phyloP scores from a whole-genome alignment of 768 basidiomycete genomes.

The Amanita polypyramis region DNA sequence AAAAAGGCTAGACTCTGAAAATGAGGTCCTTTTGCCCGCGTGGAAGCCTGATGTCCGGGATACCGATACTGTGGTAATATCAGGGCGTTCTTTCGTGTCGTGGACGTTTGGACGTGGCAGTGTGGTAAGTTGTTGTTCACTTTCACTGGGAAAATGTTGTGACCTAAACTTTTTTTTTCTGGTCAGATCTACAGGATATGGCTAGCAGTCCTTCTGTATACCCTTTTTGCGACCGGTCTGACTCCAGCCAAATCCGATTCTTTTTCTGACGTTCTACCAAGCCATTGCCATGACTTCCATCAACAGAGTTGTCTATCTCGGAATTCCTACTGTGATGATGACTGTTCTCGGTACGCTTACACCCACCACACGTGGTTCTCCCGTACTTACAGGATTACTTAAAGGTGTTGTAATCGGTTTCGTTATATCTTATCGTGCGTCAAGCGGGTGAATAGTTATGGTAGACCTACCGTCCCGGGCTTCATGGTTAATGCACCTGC shows the following conservation, averaged over 20 bases:
- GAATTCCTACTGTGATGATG: conserved; percentile 46
- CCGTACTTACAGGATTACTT: neutral
- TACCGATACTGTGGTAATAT: neutral
- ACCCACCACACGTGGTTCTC: neutral
- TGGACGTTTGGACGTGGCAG: conserved; percentile 36
- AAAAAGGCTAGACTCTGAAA: too few species aligned
- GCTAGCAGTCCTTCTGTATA: conserved; percentile 57
- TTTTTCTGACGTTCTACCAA: conserved; percentile 13
- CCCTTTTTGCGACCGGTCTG: conserved; percentile 41
- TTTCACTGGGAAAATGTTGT: neutral
- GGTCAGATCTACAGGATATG: conserved; percentile 50
- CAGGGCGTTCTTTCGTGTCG: conserved; percentile 12
- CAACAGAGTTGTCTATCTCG: conserved; percentile 27
- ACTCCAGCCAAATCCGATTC: neutral
- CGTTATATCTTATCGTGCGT: conserved; percentile 56
- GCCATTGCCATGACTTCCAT: conserved; percentile 33
- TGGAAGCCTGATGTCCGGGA: too few species aligned
- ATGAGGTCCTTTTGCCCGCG: too few species aligned
- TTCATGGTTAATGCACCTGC: neutral
- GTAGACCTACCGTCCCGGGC: neutral
- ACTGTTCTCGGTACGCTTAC: conserved; percentile 42
- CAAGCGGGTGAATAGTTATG: conserved; percentile 36
- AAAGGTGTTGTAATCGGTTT: conserved; percentile 47
- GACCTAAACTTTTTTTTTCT: too few species aligned
- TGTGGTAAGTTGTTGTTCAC: conserved; percentile 20